Base-by-base conservation (phyloP, 2,329 filamentous ascomycete species). In the Metarhizium robertsii region DNA sequence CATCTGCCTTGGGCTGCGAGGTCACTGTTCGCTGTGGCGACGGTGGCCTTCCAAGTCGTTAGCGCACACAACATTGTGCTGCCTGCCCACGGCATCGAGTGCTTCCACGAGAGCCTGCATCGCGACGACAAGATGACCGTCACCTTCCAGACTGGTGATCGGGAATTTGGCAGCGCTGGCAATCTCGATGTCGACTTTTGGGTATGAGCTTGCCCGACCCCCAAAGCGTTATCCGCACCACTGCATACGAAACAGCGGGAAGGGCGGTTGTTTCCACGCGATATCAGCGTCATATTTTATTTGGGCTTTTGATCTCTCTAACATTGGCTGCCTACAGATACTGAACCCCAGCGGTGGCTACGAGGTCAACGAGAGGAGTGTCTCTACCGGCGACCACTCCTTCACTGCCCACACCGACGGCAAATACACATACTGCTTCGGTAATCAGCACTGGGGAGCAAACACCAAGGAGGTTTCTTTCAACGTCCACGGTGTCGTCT, bases 401-500 rank as follows among this genome's bases (percentile, higher is more conserved):
- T 97, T 99, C 75, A 87, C 85, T 43, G 92, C 94, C 53, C 78
- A 80, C 64, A 75, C 85, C 68, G 92, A 99, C 71, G 94, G 94
- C 61, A 91, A 88, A 75, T 96, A 88, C 77, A 78, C 83, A 56
- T 99, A 99, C 84, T 99, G 94, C 84, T 99, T 99, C 77, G 95
- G 94, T 75, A 99, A 99, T 75, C 92, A 97, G 79, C 87, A 94
- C 72, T 99, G 92, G 91, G 89, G 90, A 57, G 91, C 92, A 57
- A 90, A 90, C 72, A 95, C 85, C 70, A 99, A 99, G 76, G 94
- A 99, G 73, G 92, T 99, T 54, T 95, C 90, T 55, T 99, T 99
- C 84, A 99, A 99, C 72, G 94, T 99, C 53, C 94, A 99, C 75
- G 94, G 94, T 64, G 90, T 99, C 62, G 92, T 99, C 69, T 99